A percentile compares a stretch with the other conserved stretches of the same genome.
Evolutionary conservation across 2,329 filamentous ascomycete genomes (phyloP).

Genomic region (Ophiostoma sp.): DNA sequence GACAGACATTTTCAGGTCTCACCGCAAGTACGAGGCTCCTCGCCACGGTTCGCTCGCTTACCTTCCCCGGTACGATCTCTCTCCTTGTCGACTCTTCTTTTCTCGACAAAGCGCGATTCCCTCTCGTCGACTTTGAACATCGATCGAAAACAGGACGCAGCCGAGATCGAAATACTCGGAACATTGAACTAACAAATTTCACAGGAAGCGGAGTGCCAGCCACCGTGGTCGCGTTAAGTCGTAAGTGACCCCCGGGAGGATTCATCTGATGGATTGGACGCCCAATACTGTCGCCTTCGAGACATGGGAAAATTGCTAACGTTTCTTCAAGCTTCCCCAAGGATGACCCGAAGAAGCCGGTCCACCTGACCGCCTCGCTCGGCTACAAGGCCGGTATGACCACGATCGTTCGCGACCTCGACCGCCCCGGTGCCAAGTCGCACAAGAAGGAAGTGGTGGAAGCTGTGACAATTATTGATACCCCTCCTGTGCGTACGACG

Average conservation of each 20-base stretch:
- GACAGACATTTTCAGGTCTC: constrained; percentile 43
- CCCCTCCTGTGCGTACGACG: constrained; percentile 90
- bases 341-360: constrained; percentile 99
- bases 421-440: constrained; percentile 98
- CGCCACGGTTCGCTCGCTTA: constrained; percentile 92
- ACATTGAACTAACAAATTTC: constrained; percentile 26
- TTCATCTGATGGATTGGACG: neutral
- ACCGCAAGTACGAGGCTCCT: constrained; percentile 74
- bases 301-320: constrained; percentile 27
- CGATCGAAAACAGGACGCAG: constrained; percentile 1
- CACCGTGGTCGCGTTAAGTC: constrained; percentile 74
- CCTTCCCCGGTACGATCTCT: constrained; percentile 54
- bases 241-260: constrained; percentile 55
- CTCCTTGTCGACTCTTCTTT: neutral
- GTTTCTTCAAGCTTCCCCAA: constrained; percentile 82
- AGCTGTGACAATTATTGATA: constrained; percentile 85
- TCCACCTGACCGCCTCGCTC: constrained; percentile 96
- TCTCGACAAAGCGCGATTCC: neutral
- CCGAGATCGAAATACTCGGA: neutral
- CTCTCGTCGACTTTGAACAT: neutral
- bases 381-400: constrained; percentile 99
- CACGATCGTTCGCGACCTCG: constrained; percentile 98
- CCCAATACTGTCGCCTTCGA: neutral
- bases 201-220: constrained; percentile 33
- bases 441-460: constrained; percentile 99